Evolutionary conservation across 495 filamentous ascomycete genomes (phyloP), one percentile per base, ranked within the genome.

Genomic region (Delitschia confertaspora): DNA sequence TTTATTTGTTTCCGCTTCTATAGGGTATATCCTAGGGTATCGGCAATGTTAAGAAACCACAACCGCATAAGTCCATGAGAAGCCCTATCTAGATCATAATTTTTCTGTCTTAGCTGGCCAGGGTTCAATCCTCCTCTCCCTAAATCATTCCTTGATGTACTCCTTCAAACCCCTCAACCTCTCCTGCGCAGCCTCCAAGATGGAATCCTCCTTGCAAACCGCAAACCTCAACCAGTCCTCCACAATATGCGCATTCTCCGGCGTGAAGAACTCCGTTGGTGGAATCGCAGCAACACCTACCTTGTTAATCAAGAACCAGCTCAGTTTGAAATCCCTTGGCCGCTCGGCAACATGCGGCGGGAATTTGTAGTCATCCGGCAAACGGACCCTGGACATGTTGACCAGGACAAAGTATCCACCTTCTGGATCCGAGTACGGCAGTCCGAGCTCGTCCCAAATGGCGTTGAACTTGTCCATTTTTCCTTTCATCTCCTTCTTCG

Each of bases 231-330:
- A 67, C 61, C 88, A 98, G 58, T 95, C 82, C 72, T 94, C 84
- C 3, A 79, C 91, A 54, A 94, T 79, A 47, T 83, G 75, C 22
- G 82, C 76, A 47, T 94, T 94, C 44, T 62, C 67, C 32, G 81
- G 74, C 16, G 87, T 95, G 56, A 95, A 95, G 62, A 98, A 98
- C 64, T 98, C 91, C 0, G 85, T 93, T 0, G 91, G 91, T 2
- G 91, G 91, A 49, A 98, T 98, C 1, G 88, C 86, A 4, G 91
- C 91, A 2, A 98, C 86, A 4, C 91, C 91, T 36, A 96, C 69
- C 69, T 96, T 91, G 62, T 85, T 87, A 60, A 98, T 98, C 50
- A 94, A 64, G 65, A 95, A 95, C 91, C 91, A 98, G 25, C 76
- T 74, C 22, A 98, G 71, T 68, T 93, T 82, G 69, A 95, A 98